Evolutionary conservation across 495 filamentous ascomycete genomes (phyloP).

Genomic region (Lophiostoma macrostomum): DNA sequence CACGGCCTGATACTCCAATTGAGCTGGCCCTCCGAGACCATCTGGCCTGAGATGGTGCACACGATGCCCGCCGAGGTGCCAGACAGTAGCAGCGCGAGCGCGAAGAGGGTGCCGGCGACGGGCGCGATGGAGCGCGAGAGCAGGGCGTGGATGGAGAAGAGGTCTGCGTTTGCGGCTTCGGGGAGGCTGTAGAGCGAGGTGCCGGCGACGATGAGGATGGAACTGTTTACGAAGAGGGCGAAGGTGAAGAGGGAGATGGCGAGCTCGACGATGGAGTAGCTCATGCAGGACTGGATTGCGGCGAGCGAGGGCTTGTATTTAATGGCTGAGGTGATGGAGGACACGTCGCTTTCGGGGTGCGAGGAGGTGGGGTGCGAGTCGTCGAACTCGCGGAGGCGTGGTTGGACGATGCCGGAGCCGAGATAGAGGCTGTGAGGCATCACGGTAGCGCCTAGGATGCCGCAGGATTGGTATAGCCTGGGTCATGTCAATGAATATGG

Average conservation of each 20-base stretch:
- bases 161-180: constrained; percentile 61
- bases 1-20: constrained; percentile 69
- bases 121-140: constrained; percentile 67
- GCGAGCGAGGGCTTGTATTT: constrained; percentile 73
- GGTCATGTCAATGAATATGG: constrained; percentile 5
- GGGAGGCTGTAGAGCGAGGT: constrained; percentile 64
- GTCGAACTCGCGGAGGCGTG: constrained; percentile 78
- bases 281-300: constrained; percentile 75
- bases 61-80: constrained; percentile 76
- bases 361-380: constrained; percentile 24
- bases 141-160: constrained; percentile 80
- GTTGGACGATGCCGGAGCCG: constrained; percentile 83
- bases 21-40: constrained; percentile 76
- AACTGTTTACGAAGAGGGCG: constrained; percentile 86
- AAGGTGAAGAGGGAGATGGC: constrained; percentile 80
- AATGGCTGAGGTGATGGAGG: constrained; percentile 15
- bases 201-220: constrained; percentile 86
- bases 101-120: constrained; percentile 71
- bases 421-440: constrained; percentile 93
- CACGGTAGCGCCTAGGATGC: constrained; percentile 88
- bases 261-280: constrained; percentile 71
- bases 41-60: constrained; percentile 80
- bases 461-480: constrained; percentile 84
- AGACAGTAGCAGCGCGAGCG: constrained; percentile 72
- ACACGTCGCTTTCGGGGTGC: constrained; percentile 11